Percentiles rank a stretch among this genome's conserved stretches.
phyloP scores from a whole-genome alignment of 2,329 filamentous ascomycete genomes.

The Phaeosphaeriaceae sp. region DNA sequence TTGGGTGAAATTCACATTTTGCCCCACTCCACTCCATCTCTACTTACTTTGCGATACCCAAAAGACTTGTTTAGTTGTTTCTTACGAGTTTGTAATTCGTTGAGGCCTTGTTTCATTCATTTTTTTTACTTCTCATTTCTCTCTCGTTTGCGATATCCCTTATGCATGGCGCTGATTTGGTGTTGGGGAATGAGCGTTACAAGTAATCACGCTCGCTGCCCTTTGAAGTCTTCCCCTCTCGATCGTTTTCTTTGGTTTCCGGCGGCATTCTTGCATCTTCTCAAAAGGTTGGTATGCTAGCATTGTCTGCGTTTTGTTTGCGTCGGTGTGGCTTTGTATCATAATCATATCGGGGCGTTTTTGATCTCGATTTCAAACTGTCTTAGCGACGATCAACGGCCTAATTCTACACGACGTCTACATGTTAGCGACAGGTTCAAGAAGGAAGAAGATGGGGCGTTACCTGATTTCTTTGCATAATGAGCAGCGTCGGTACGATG shows the following conservation, averaged over 20 bases:
- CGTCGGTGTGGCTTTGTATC: slow-evolving; percentile 31
- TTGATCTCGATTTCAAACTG: slow-evolving; percentile 11
- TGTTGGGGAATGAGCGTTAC: slow-evolving; percentile 26
- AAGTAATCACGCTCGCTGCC: slow-evolving; percentile 40
- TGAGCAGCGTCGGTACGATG: slow-evolving; percentile 25
- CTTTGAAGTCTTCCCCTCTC: slow-evolving; percentile 13
- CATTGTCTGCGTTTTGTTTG: slow-evolving; percentile 26
- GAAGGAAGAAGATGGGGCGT: slow-evolving; percentile 27
- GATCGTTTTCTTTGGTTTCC: slow-evolving; percentile 18
- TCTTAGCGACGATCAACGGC: slow-evolving; percentile 22
- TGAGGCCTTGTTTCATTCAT: slow-evolving; percentile 6
- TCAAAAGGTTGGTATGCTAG: slow-evolving; percentile 38
- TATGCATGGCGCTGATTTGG: slow-evolving; percentile 44
- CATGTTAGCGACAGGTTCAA: slow-evolving; percentile 11
- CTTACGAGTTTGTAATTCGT: slow-evolving; percentile 4
- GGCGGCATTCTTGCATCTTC: slow-evolving; percentile 30
- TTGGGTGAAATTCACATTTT: slow-evolving; percentile 35
- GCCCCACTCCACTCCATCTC: slow-evolving; percentile 9
- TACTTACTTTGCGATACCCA: slow-evolving; percentile 47
- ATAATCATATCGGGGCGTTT: slow-evolving; percentile 37
- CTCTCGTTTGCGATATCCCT: slow-evolving; percentile 2
- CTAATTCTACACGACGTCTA: slow-evolving; percentile 12
- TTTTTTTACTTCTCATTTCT: slow-evolving; percentile 11
- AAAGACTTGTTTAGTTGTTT: slow-evolving; percentile 31
- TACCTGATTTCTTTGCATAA: slow-evolving; percentile 40